Evolutionary conservation across 2,329 filamentous ascomycete species (phyloP).

Genomic region (Colletotrichum liriopes): DNA sequence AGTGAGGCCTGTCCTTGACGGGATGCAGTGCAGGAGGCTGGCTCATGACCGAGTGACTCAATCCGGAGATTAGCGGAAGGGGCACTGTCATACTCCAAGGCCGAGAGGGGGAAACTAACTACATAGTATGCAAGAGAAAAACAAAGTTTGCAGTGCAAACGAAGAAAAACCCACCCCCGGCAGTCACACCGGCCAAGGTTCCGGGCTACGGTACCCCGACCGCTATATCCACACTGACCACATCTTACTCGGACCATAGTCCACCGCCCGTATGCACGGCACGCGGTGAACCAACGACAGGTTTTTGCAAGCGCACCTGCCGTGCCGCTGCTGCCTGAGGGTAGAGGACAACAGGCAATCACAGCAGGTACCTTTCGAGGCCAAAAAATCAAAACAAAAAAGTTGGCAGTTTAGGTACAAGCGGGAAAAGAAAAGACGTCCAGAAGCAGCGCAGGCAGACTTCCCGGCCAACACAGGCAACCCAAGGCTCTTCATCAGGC

Average conservation of each 20-base stretch:
- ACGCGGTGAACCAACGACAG: neutral
- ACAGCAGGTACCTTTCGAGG: neutral
- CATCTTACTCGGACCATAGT: neutral
- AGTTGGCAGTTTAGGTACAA: neutral
- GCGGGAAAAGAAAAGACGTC: neutral
- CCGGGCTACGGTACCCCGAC: neutral
- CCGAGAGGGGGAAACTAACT: neutral
- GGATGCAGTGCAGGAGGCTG: constrained; percentile 3
- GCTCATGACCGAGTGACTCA: constrained; percentile 19
- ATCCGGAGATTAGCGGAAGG: constrained; percentile 3
- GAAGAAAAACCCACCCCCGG: no score
- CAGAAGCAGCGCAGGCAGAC: neutral
- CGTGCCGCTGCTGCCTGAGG: neutral
- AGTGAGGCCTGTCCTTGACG: neutral
- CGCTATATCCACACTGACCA: neutral
- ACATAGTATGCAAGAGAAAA: no score
- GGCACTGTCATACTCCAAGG: neutral
- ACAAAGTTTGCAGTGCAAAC: no score
- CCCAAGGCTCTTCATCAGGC: neutral
- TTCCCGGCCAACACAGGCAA: neutral
- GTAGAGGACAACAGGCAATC: neutral
- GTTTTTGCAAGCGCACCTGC: neutral
- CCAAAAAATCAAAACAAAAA: neutral
- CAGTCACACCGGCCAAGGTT: neutral
- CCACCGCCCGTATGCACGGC: neutral